Evolutionary conservation across 2,329 filamentous ascomycete species (phyloP).

Genomic region (Beauveria sp.): DNA sequence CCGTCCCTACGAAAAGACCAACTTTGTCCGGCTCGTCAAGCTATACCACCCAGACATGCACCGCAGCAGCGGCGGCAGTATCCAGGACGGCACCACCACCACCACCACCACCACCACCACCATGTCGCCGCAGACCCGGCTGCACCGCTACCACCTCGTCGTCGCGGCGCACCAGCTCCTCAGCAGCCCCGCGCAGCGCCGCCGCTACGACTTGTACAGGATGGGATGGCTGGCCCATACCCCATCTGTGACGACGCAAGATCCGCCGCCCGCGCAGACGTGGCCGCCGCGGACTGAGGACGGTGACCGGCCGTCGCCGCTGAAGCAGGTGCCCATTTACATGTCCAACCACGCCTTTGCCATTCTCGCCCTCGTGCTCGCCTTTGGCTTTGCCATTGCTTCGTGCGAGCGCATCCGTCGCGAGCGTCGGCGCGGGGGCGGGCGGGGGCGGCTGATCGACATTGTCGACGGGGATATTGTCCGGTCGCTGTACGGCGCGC

Average conservation of each 20-base stretch:
- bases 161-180: slow-evolving; percentile 15
- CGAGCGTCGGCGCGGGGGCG: slow-evolving; percentile 20
- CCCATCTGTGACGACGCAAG: not conserved
- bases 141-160: slow-evolving; percentile 14
- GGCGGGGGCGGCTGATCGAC: not conserved
- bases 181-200: slow-evolving; percentile 9
- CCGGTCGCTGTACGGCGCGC: not conserved
- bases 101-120: not conserved
- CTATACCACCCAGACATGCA: slow-evolving; percentile 17
- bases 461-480: slow-evolving; percentile 8
- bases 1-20: slow-evolving; percentile 13
- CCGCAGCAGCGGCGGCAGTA: too few species aligned
- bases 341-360: slow-evolving; percentile 13
- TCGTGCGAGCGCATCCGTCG: slow-evolving; percentile 3
- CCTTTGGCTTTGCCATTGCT: slow-evolving; percentile 10
- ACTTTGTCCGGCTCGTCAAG: slow-evolving; percentile 16
- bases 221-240: slow-evolving; percentile 6
- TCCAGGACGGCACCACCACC: too few species aligned
- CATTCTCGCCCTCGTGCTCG: slow-evolving; percentile 11
- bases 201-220: slow-evolving; percentile 12
- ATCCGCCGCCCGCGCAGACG: too few species aligned
- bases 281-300: too few species aligned
- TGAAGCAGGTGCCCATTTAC: slow-evolving; percentile 7
- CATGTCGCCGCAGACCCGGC: not conserved
- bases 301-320: slow-evolving; percentile 13